Evolutionary conservation across 2,329 filamentous ascomycete genomes (phyloP).

Genomic region (Xylariomycetidae sp.): DNA sequence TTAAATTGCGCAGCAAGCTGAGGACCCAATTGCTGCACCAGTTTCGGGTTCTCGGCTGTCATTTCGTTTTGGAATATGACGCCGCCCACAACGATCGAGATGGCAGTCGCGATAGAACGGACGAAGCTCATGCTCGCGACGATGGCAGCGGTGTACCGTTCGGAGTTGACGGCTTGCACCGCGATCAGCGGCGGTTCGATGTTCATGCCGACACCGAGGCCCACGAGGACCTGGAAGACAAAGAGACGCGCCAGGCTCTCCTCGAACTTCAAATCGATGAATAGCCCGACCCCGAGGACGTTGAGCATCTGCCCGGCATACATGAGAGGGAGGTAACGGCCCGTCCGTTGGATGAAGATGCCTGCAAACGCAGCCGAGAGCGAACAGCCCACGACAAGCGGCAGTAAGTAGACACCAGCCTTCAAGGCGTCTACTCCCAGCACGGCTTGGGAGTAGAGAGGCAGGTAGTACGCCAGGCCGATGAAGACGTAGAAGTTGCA

Average conservation of each 20-base stretch:
- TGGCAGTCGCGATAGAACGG: conserved; percentile 49
- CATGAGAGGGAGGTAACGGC: conserved; percentile 51
- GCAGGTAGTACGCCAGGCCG: conserved; percentile 62
- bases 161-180: conserved; percentile 56
- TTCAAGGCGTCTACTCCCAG: conserved; percentile 52
- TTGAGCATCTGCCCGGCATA: conserved; percentile 46
- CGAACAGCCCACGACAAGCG: conserved; percentile 48
- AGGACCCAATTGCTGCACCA: too few relatives aligned
- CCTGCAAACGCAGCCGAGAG: conserved; percentile 33
- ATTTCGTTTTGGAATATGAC: conserved; percentile 37
- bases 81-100: conserved; percentile 53
- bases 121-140: conserved; percentile 57
- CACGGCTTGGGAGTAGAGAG: conserved; percentile 67
- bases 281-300: conserved; percentile 52
- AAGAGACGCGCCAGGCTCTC: conserved; percentile 41
- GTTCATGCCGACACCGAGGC: conserved; percentile 56
- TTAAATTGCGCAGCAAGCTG: too few relatives aligned
- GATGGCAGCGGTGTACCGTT: conserved; percentile 55
- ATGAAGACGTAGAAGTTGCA: conserved; percentile 55
- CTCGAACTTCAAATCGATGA: conserved; percentile 48
- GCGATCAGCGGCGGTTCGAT: conserved; percentile 59
- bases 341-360: conserved; percentile 37
- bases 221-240: conserved; percentile 52
- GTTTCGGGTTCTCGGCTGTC: too few relatives aligned
- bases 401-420: conserved; percentile 58